Base-by-base conservation (phyloP, 768 basidiomycete species). In the Suillus spraguei region DNA sequence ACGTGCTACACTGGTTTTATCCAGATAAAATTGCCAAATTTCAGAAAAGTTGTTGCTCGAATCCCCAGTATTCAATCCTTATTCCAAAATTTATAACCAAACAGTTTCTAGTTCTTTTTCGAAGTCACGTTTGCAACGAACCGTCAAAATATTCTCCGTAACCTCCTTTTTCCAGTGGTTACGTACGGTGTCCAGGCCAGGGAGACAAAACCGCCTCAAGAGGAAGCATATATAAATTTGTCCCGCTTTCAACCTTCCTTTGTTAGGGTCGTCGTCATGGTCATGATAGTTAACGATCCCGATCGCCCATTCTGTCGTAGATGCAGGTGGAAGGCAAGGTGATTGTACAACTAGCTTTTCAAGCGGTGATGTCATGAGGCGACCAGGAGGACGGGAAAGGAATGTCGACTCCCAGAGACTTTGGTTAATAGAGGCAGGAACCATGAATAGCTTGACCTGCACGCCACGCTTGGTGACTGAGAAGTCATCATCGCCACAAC, bases 401-500 rank as follows among this genome's bases (percentile, higher is more conserved):
- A 33, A 52, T 2, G 61, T 56, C 35, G 61, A 65, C 5, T 66
- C 36, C n/a, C 22, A 13, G 7, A 39, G 22, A 10, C 35, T 42
- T 36, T 24, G 32, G 10, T 42, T 3, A 16, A n/a, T 38, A 38
- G 53, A 24, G 20, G 33, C 1, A 36, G 49, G 33, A 6, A 63
- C 46, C 22, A 63, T 44, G 22, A 63, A 59, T 9, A 63, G 33
- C 49, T 24, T 44, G 11, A 60, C 44, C 28, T 63, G 36, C 33
- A 63, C 32, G 13, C 63, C 63, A 8, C 63, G 58, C 36, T 63
- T 59, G 14, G 63, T 60, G 20, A 63, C 17, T 17, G 49, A 36
- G 38, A 60, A 63, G 17, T 42, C 33, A 9, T 14, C 32, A 41
- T 62, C 61, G 4, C 61, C 61, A 5, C 28, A 47, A 32, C 42